phyloP scores from a whole-genome alignment of 2,329 filamentous ascomycete species.

The Blumeria graminis region DNA sequence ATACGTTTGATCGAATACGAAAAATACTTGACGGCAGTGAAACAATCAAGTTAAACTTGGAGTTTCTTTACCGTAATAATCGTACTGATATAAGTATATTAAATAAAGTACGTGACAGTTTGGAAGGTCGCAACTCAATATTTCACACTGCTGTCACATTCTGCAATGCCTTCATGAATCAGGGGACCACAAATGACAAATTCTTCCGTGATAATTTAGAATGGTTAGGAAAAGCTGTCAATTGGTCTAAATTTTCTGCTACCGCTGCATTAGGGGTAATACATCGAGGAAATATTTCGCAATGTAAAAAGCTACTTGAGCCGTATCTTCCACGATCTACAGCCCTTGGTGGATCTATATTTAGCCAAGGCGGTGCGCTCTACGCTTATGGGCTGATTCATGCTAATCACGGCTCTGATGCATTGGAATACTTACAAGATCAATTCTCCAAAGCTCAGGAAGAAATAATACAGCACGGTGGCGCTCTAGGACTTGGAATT shows the following conservation, averaged over 20 bases:
- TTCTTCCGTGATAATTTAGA: conserved; percentile 97
- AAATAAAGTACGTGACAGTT: conserved; percentile 86
- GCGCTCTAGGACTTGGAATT: conserved; percentile 81
- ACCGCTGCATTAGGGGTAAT: conserved; percentile 92
- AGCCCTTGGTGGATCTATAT: conserved; percentile 62
- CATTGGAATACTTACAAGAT: conserved; percentile 52
- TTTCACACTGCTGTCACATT: conserved; percentile 96
- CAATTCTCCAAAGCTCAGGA: conserved; percentile 57
- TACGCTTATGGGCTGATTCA: conserved; percentile 93
- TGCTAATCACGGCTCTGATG: conserved; percentile 86
- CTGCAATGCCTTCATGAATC: conserved; percentile 98
- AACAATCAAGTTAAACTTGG: conserved; percentile 81
- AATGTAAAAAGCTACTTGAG: conserved; percentile 79
- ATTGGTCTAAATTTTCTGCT: conserved; percentile 98
- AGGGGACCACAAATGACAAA: conserved; percentile 90
- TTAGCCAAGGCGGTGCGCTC: conserved; percentile 85
- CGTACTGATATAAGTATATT: conserved; percentile 76
- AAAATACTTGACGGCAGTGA: conserved; percentile 66
- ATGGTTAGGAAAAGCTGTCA: conserved; percentile 93
- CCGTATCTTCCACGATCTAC: conserved; percentile 72
- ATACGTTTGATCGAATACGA: conserved; percentile 37
- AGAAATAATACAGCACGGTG: conserved; percentile 92
- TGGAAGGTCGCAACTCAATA: conserved; percentile 91
- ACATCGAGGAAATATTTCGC: conserved; percentile 79
- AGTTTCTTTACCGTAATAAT: conserved; percentile 92